These are phyloP conservation scores for Phlyctochytrium bullatum DNA, from an alignment of 192 early-diverging fungal genomes.

Conservation along the genomic window DNA sequence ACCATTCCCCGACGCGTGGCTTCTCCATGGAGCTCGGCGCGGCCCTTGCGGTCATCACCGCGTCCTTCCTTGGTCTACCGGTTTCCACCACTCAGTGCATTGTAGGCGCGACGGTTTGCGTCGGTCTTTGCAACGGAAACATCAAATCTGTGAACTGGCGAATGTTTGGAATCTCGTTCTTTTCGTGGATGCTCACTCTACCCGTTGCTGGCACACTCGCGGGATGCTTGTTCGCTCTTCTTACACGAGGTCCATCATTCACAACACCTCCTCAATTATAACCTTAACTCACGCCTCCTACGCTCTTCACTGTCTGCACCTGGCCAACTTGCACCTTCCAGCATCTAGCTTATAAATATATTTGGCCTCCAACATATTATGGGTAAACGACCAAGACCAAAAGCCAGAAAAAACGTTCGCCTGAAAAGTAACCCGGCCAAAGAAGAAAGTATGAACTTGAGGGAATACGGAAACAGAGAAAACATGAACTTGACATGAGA, in stretches of 20 bases:
- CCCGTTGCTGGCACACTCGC: conserved; percentile 63
- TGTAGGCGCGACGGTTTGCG: conserved; percentile 67
- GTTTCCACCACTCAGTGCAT: conserved; percentile 86
- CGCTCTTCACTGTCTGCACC: too few relatives aligned
- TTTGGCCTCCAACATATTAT: too few relatives aligned
- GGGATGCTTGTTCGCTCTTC: conserved; percentile 71
- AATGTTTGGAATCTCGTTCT: conserved; percentile 59
- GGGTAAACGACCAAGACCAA: too few relatives aligned
- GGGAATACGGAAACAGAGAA: too few relatives aligned
- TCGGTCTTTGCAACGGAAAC: conserved; percentile 71
- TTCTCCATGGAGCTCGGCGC: conserved; percentile 78
- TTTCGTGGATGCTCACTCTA: conserved; percentile 76
- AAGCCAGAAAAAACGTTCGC: too few relatives aligned
- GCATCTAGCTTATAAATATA: too few relatives aligned
- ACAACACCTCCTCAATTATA: not conserved
- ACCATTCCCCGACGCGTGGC: conserved; percentile 75
- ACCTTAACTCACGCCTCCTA: too few relatives aligned
- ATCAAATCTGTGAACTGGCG: conserved; percentile 72
- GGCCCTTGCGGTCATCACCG: conserved; percentile 74
- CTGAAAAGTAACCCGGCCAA: too few relatives aligned
- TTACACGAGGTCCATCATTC: conserved; percentile 45
- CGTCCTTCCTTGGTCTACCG: conserved; percentile 73
- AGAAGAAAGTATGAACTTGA: too few relatives aligned
- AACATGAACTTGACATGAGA: too few relatives aligned
- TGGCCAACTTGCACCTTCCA: too few relatives aligned